Conservation (phyloP, 257 asterid genomes). For the Solanum chilense region DNA sequence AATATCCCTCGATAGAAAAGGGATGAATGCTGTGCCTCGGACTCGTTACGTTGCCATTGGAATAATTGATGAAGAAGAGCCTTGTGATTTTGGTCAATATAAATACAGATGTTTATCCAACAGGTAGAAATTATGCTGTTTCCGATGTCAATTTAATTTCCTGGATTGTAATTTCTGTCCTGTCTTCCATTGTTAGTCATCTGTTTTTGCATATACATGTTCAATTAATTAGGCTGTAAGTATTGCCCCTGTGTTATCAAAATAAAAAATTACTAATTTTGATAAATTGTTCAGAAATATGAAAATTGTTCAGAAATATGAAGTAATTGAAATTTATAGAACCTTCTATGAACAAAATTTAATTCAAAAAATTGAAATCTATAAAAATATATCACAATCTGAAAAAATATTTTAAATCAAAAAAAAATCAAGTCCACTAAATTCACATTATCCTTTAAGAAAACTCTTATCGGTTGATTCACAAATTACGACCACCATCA, state of each 20-base stretch:
- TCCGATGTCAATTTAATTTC: neutral
- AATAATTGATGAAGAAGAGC: constrained; percentile 5
- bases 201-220: neutral
- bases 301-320: too few relatives aligned
- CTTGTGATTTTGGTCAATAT: neutral
- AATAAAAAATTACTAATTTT: too few relatives aligned
- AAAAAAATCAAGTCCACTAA: too few relatives aligned
- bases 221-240: neutral
- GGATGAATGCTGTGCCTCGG: neutral
- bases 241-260: too few relatives aligned
- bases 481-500: neutral
- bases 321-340: too few relatives aligned
- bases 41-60: neutral
- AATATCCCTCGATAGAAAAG: neutral
- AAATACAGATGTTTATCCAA: neutral
- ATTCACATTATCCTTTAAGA: too few relatives aligned
- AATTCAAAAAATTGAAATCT: too few relatives aligned
- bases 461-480: neutral
- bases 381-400: too few relatives aligned
- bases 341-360: too few relatives aligned
- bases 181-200: neutral
- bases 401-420: too few relatives aligned
- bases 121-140: neutral
- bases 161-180: neutral
- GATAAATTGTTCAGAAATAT: too few relatives aligned